Evolutionary conservation across 306 rosid species (phyloP).

Genomic region (Lathyrus oleraceus): DNA sequence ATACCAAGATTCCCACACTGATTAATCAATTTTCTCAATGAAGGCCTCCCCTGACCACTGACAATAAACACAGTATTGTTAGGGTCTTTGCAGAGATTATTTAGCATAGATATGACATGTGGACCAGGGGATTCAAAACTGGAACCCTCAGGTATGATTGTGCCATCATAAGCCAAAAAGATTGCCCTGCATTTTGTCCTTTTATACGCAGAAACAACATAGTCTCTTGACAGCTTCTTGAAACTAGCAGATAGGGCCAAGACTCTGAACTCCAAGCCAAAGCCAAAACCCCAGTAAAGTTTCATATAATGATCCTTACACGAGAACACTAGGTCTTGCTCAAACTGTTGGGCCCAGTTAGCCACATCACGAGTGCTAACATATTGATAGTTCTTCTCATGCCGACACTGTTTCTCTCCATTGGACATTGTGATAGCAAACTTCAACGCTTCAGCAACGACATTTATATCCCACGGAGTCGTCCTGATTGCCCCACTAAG

Average conservation of each 20-base stretch:
- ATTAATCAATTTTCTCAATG: slow-evolving; percentile 69
- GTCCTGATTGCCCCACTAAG: slow-evolving; percentile 92
- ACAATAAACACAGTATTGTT: slow-evolving; percentile 81
- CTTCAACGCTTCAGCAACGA: slow-evolving; percentile 76
- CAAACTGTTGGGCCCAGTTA: slow-evolving; percentile 73
- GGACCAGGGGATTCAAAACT: slow-evolving; percentile 57
- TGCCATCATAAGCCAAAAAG: slow-evolving; percentile 91
- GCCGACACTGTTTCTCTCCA: slow-evolving; percentile 65
- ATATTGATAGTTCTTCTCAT: slow-evolving; percentile 76
- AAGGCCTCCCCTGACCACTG: slow-evolving; percentile 69
- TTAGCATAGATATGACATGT: slow-evolving; percentile 65
- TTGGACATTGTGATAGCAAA: slow-evolving; percentile 58
- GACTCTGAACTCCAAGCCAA: slow-evolving; percentile 72
- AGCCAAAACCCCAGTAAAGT: slow-evolving; percentile 77
- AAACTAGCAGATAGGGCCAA: slow-evolving; percentile 85
- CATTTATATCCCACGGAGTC: slow-evolving; percentile 78
- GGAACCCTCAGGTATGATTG: slow-evolving; percentile 69
- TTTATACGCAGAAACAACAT: slow-evolving; percentile 63
- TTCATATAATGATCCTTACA: slow-evolving; percentile 72
- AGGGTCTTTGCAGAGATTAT: slow-evolving; percentile 65
- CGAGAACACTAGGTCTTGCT: slow-evolving; percentile 67
- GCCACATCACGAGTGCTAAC: slow-evolving; percentile 86
- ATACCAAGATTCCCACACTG: slow-evolving; percentile 80
- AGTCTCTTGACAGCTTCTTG: slow-evolving; percentile 70
- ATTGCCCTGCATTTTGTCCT: slow-evolving; percentile 70